Conservation (phyloP, 2,329 filamentous ascomycete genomes). For the Cytospora chrysosperma region DNA sequence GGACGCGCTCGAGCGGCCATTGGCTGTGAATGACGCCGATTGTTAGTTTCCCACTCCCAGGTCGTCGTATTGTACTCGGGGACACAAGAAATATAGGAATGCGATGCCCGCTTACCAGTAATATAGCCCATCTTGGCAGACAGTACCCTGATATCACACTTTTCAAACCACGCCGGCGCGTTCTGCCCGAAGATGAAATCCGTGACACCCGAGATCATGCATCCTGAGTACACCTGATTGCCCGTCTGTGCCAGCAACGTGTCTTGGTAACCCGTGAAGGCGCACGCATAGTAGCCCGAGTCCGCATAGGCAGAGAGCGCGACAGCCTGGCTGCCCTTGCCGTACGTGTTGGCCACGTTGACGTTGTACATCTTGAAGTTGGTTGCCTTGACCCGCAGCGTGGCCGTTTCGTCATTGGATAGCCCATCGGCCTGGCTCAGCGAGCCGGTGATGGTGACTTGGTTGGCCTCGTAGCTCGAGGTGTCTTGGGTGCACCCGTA, state of each 20-base stretch:
- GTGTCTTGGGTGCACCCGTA: slow-evolving; percentile 56
- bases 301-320: slow-evolving; percentile 45
- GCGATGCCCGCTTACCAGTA: slow-evolving; percentile 37
- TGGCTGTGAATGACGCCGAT: slow-evolving; percentile 32
- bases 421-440: slow-evolving; percentile 46
- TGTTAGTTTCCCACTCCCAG: neutral
- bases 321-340: slow-evolving; percentile 47
- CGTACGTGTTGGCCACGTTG: slow-evolving; percentile 48
- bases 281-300: slow-evolving; percentile 48
- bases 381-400: slow-evolving; percentile 43
- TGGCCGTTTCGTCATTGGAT: slow-evolving; percentile 53
- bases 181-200: slow-evolving; percentile 50
- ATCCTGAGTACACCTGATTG: slow-evolving; percentile 46
- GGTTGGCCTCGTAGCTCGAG: slow-evolving; percentile 52
- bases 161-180: slow-evolving; percentile 45
- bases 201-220: slow-evolving; percentile 47
- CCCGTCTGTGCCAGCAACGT: slow-evolving; percentile 48
- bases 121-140: slow-evolving; percentile 39
- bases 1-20: slow-evolving; percentile 41
- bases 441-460: slow-evolving; percentile 51
- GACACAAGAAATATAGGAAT: neutral
- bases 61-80: neutral
- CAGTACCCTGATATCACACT: slow-evolving; percentile 40
- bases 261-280: slow-evolving; percentile 49
- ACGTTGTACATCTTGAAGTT: slow-evolving; percentile 64